Evolutionary conservation across 2,329 filamentous ascomycete genomes (phyloP), one percentile per base, ranked within the genome.

Genomic region (Drechslera avenae): DNA sequence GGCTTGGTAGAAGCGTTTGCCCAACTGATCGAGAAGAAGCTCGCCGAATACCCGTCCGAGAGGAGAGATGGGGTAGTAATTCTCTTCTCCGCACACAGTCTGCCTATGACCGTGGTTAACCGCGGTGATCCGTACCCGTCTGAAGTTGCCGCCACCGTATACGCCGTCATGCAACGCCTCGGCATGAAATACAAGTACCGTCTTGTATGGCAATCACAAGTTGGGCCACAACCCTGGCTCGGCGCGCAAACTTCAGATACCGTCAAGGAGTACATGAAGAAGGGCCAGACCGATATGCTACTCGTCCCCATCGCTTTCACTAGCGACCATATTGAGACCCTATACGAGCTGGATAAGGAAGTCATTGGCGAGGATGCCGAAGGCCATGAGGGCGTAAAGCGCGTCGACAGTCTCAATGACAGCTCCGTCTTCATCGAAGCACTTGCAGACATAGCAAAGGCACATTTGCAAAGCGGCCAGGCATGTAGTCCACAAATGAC

Each of bases 31-130:
- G 90, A 96, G 75, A 86, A 85, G 46, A 91, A 90, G 67, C 79
- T 99, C 33, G 81, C 83, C 21, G 88, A 90, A 56, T 99, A 97
- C 64, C 91, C 93, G 0, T 83, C 87, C 66, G 90, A 94, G 55
- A 83, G 86, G 60, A 82, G 92, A 59, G 86, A 89, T 50, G 80
- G 90, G 54, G 94, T 93, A 1, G 87, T 97, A 2, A 77, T 99
- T 31, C 80, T 99, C 13, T 99, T 97, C 75, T 96, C 92, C 3
- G 94, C 94, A 1, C 94, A 99, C 78, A 96, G 91, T 66, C 78
- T 99, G 62, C 94, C 94, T 31, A 99, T 99, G 94, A 89, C 87
- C 46, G 94, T 99, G 7, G 92, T 99, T 46, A 99, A 99, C 77
- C 84, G 93, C 86, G 88, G 94, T 54, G 94, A 99, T 67, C 89